Conservation (phyloP, 768 basidiomycete species). For the Agrocybe praecox region DNA sequence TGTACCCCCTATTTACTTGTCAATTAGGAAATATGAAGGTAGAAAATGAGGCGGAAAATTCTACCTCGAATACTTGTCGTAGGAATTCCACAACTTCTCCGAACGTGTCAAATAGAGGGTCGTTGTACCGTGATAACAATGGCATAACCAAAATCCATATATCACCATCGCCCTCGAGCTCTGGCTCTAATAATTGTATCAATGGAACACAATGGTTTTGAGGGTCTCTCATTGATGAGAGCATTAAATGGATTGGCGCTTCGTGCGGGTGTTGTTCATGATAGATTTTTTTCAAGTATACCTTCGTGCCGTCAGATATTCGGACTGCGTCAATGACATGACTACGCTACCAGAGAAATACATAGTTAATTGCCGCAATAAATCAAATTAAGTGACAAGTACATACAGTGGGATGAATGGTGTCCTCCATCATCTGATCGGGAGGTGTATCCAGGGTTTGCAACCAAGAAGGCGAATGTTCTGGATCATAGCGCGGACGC, state of each 20-base stretch:
- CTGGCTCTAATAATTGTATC: slow-evolving; percentile 16
- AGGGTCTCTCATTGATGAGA: slow-evolving; percentile 23
- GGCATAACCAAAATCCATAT: slow-evolving; percentile 34
- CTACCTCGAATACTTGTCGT: slow-evolving; percentile 36
- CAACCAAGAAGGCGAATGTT: slow-evolving; percentile 38
- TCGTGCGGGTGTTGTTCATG: slow-evolving; percentile 20
- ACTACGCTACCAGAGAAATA: background rate
- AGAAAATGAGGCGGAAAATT: background rate
- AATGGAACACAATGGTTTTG: slow-evolving; percentile 34
- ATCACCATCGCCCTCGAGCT: slow-evolving; percentile 1
- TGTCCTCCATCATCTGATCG: background rate
- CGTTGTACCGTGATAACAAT: slow-evolving; percentile 22
- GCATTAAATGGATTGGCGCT: slow-evolving; percentile 20
- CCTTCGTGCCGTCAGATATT: slow-evolving; percentile 1
- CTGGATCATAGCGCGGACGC: slow-evolving; percentile 30
- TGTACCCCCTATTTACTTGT: slow-evolving; percentile 14
- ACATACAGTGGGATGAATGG: background rate
- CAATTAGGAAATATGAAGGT: background rate
- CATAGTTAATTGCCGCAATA: background rate
- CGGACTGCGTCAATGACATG: slow-evolving; percentile 10
- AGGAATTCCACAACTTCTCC: slow-evolving; percentile 37
- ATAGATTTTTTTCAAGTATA: slow-evolving; percentile 12
- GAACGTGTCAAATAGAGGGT: slow-evolving; percentile 32
- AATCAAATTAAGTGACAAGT: too few species aligned
- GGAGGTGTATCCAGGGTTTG: background rate